Base-by-base conservation (phyloP, 768 basidiomycete genomes). In the Exsudoporus frostii region DNA sequence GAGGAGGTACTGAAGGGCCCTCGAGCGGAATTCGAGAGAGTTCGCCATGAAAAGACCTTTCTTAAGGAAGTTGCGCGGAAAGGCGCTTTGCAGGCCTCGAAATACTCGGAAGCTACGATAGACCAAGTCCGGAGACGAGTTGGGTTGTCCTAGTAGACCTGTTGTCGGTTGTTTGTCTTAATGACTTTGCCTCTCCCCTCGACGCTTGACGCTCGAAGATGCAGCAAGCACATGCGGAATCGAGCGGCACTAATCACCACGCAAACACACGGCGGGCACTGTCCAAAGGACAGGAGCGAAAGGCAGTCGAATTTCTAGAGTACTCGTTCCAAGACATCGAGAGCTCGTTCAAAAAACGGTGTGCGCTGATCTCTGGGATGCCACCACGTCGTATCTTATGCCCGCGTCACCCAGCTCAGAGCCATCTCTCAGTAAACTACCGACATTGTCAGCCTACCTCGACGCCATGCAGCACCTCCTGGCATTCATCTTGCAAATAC, bases 341-440 rank as follows among this genome's bases (percentile, higher is more conserved):
- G n/a, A 72, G 85, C 19, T 79, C 81, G 27, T 87, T 76, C 72
- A 90, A 85, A 71, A 91, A 88, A 71, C 82, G 90, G 88, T 89
- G 88, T 89, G 53, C 38, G 82, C 70, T 30, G 4, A n/a, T 22
- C 20, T 51, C 46, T 36, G 27, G 8, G 20, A 17, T 6, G 9
- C 17, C 11, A 4, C n/a, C 9, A 19, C 29, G 33, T 25, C 17
- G 34, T 39, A 7, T 50, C 36, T 29, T 25, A 50, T 46, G 40
- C 43, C 25, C 29, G 53, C 53, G 14, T 50, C 53, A 34, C 42
- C 36, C 57, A 64, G 59, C 39, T 64, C 57, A 45, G 64, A 70
- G 20, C 64, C 72, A 10, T 69, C 71, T 5, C 76, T 75, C 14
- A 78, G 83, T 1, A 74, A 70, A 17, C 72, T 88, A 2, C 78